phyloP scores from a whole-genome alignment of 345 rosid genomes.

The Pistacia atlantica region DNA sequence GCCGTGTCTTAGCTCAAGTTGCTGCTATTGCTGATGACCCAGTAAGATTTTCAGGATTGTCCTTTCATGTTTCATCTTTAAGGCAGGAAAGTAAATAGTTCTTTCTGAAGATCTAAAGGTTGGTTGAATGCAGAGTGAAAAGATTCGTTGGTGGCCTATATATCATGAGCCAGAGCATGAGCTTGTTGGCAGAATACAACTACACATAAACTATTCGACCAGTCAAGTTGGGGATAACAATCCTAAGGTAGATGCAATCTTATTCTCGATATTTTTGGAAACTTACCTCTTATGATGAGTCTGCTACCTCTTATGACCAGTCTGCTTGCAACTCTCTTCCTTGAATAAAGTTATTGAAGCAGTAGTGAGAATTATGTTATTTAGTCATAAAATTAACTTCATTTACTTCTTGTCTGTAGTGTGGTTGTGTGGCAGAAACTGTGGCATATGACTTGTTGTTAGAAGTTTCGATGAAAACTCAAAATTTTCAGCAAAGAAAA shows the following conservation, averaged over 20 bases:
- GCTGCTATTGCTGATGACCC: conserved; percentile 78
- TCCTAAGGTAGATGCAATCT: conserved; percentile 44
- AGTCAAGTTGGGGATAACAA: conserved; percentile 67
- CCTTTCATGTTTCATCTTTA: background rate
- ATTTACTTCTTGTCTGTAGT: conserved; percentile 35
- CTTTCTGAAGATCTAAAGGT: conserved; percentile 20
- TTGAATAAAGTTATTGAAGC: conserved; percentile 5
- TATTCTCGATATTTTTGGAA: background rate
- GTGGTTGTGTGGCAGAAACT: conserved; percentile 95
- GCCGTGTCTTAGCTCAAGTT: conserved; percentile 84
- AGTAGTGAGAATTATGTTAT: conserved; percentile 1
- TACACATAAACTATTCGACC: conserved; percentile 66
- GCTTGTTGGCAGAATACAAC: conserved; percentile 81
- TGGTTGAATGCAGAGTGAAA: conserved; percentile 60
- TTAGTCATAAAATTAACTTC: conserved; percentile 3
- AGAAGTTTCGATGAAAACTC: conserved; percentile 92
- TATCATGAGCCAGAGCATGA: conserved; percentile 96
- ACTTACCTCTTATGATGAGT: background rate
- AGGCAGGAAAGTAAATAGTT: conserved; percentile 8
- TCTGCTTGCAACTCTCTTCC: background rate
- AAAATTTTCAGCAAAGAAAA: conserved; percentile 79
- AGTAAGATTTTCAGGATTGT: conserved; percentile 40
- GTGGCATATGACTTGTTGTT: conserved; percentile 88
- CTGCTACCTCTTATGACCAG: background rate
- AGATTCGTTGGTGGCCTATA: conserved; percentile 92